Evolutionary conservation across 163 green algal species (phyloP).

Genomic region (Scenedesmus sp.): DNA sequence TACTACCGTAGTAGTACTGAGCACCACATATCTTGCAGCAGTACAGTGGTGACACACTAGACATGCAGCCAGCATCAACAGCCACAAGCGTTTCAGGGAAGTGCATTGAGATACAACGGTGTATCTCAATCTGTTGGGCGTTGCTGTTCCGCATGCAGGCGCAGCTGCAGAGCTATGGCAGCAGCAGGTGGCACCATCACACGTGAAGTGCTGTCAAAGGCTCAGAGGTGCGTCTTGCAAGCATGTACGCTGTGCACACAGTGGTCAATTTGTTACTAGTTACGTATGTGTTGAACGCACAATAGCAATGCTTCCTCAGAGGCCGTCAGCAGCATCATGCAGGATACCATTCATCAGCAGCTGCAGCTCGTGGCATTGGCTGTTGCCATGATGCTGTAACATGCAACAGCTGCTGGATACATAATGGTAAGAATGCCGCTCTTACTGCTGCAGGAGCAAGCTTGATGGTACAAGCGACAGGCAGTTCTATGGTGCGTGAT

Average conservation of each 20-base stretch:
- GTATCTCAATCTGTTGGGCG: no score
- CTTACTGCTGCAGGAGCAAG: constrained; percentile 60
- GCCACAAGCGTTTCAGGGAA: neutral
- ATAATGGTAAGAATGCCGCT: neutral
- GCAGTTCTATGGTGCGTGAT: constrained; percentile 61
- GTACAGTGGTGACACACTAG: neutral
- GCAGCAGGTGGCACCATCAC: constrained; percentile 17
- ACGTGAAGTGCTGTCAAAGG: constrained; percentile 28
- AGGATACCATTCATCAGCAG: neutral
- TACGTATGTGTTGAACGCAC: neutral
- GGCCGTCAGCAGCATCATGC: neutral
- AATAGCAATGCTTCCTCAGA: neutral
- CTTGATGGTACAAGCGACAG: constrained; percentile 63
- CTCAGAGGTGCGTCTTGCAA: constrained; percentile 30
- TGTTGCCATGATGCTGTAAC: neutral
- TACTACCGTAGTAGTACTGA: neutral
- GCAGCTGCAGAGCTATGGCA: neutral
- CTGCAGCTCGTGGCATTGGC: neutral
- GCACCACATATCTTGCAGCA: neutral
- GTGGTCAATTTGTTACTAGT: no score
- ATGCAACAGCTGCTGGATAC: neutral
- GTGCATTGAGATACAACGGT: neutral
- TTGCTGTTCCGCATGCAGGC: neutral
- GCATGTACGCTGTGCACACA: neutral
- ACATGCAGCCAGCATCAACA: neutral